A percentile compares a stretch with the other conserved stretches of the same genome.
These are phyloP conservation scores for Apophysomyces sp. DNA, from an alignment of 371 early-diverging fungal species.

Conservation along the genomic window DNA sequence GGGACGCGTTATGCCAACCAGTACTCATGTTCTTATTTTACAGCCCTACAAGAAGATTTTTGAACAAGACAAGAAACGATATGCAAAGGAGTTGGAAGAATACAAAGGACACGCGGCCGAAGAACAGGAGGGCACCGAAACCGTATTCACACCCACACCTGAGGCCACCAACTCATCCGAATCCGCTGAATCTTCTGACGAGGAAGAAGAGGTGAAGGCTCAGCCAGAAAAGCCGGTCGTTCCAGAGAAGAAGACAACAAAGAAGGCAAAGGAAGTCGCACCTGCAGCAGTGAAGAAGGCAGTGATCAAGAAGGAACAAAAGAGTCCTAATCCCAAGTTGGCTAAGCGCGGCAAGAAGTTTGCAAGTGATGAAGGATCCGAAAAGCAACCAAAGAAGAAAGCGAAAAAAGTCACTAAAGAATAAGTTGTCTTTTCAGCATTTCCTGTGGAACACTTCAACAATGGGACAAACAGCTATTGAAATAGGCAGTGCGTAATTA, in stretches of 20 bases:
- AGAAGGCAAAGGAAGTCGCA: not conserved
- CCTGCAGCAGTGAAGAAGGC: not conserved
- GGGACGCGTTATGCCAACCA: not conserved
- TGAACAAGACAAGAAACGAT: constrained; percentile 7
- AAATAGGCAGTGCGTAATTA: too few relatives aligned
- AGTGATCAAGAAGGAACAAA: not conserved
- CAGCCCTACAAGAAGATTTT: not conserved
- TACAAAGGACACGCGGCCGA: not conserved
- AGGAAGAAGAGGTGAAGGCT: not conserved
- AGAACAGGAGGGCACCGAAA: not conserved
- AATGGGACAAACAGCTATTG: too few relatives aligned
- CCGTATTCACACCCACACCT: not conserved
- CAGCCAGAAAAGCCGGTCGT: too few relatives aligned
- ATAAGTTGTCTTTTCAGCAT: not conserved
- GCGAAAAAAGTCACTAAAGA: not conserved
- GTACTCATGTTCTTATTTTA: not conserved
- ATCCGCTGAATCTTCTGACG: not conserved
- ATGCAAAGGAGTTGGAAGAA: constrained; percentile 2
- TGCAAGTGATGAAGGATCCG: not conserved
- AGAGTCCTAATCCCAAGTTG: not conserved
- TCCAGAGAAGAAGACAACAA: too few relatives aligned
- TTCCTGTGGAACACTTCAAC: too few relatives aligned
- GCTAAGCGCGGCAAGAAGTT: not conserved
- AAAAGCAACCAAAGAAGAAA: not conserved
- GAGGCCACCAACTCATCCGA: not conserved